These are phyloP conservation scores for Syzygium syzygioides DNA, from an alignment of 441 rosid species.

Conservation along the genomic window DNA sequence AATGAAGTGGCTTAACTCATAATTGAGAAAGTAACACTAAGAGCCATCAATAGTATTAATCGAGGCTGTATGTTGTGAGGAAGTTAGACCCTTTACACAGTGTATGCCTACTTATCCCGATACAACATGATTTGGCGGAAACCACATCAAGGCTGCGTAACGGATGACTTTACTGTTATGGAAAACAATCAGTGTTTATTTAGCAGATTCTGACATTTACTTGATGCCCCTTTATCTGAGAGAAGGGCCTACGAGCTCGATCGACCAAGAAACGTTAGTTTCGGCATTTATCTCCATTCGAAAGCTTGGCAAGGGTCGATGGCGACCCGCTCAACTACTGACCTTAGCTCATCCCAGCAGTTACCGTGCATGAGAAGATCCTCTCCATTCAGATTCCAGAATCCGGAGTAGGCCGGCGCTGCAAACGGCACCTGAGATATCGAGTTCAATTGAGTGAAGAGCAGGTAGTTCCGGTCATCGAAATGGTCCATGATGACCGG, in stretches of 20 bases:
- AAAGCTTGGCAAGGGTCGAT: not conserved
- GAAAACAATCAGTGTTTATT: not conserved
- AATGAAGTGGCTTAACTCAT: not conserved
- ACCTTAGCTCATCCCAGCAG: slow-evolving; percentile 43
- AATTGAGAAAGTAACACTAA: not conserved
- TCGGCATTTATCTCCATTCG: not conserved
- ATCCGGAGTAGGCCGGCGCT: slow-evolving; percentile 5
- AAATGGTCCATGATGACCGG: not conserved
- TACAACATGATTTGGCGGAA: not conserved
- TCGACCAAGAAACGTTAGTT: not conserved
- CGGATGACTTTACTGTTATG: not conserved
- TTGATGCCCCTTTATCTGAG: not conserved
- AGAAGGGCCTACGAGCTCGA: not conserved
- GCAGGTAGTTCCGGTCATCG: slow-evolving; percentile 16
- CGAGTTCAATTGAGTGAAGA: not conserved
- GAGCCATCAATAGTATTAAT: not conserved
- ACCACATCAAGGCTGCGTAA: not conserved
- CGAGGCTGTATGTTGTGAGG: not conserved
- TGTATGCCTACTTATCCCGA: not conserved
- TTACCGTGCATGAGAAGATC: slow-evolving; percentile 20
- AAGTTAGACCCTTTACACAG: not conserved
- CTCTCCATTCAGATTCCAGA: slow-evolving; percentile 15
- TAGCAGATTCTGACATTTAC: not conserved
- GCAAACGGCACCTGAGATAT: slow-evolving; percentile 2
- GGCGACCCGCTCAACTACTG: slow-evolving; percentile 21